Evolutionary conservation across 345 rosid genomes (phyloP), one percentile per base, ranked within the genome.

Genomic region (Melaleuca alternifolia): DNA sequence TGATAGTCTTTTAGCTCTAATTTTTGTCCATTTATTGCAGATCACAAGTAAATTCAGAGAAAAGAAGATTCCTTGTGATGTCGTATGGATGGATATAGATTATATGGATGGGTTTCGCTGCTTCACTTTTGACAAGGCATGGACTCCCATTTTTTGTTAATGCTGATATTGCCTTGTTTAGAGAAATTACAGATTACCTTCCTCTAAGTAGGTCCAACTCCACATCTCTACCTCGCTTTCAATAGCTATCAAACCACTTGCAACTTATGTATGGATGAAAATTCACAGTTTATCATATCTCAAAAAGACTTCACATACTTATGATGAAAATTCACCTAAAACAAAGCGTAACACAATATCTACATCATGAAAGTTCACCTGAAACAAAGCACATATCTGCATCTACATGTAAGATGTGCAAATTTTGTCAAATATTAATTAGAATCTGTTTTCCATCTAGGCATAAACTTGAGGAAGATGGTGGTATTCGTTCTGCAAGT

Each of bases 31-130:
- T 41, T 51, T 7, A 85, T 76, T 89, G 86, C 93, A 97, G 98
- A 88, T 97, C 46, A 93, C 95, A 28, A 93, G 88, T 88, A 91
- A 91, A 82, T 97, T 97, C 90, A 93, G 98, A 75, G 92, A 96
- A 88, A 97, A 97, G 92, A 93, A 88, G 79, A 96, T 97, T 86
- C 98, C 99, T 59, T 88, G 96, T 89, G 99, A 97, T 86, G 98
- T 92, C 85, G 90, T 97, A 90, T 97, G 99, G 99, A 97, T 97
- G 99, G 99, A 97, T 88, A 97, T 97, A 88, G 99, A 97, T 89
- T 97, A 97, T 91, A 97, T 97, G 99, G 99, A 97, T 88, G 96
- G 97, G 15, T 97, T 96, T 89, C 94, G 99, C 76, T 97, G 98
- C 94, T 97, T 97, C 91, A 97, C 99, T 88, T 94, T 97, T 82